phyloP scores from a whole-genome alignment of 2,329 filamentous ascomycete species.

The Colletotrichum cuscutae region DNA sequence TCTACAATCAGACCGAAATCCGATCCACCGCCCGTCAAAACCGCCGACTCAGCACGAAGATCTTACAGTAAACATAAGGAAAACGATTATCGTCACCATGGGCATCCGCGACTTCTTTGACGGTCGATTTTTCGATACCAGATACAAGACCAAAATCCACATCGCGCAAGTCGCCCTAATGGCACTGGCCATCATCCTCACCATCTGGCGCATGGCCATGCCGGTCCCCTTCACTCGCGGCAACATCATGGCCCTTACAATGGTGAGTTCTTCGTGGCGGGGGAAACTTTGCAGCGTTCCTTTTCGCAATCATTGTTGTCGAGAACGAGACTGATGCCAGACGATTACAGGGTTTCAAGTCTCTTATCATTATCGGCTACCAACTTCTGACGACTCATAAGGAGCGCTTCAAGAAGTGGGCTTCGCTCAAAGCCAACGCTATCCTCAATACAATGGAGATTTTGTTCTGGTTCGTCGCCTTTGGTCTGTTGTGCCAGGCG shows the following conservation, averaged over 20 bases:
- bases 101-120: constrained; percentile 12
- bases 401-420: constrained; percentile 45
- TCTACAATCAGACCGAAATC: too few relatives aligned
- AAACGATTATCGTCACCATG: background rate
- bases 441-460: constrained; percentile 53
- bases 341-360: constrained; percentile 45
- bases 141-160: constrained; percentile 30
- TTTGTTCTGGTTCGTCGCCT: constrained; percentile 48
- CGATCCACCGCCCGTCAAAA: background rate
- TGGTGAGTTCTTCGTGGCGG: background rate
- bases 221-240: constrained; percentile 11
- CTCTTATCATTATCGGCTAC: constrained; percentile 51
- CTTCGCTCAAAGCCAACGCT: constrained; percentile 50
- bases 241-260: constrained; percentile 32
- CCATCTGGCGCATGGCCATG: constrained; percentile 22
- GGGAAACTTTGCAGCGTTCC: background rate
- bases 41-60: background rate
- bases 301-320: background rate
- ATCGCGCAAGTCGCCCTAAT: constrained; percentile 20
- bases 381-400: constrained; percentile 50
- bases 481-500: constrained; percentile 14
- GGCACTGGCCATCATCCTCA: constrained; percentile 18
- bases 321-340: background rate
- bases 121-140: constrained; percentile 23
- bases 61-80: background rate